Evolutionary conservation across 1,284 basidiomycete genomes (phyloP), one percentile per base, ranked within the genome.

Genomic region (Macrocystidia cucumis): DNA sequence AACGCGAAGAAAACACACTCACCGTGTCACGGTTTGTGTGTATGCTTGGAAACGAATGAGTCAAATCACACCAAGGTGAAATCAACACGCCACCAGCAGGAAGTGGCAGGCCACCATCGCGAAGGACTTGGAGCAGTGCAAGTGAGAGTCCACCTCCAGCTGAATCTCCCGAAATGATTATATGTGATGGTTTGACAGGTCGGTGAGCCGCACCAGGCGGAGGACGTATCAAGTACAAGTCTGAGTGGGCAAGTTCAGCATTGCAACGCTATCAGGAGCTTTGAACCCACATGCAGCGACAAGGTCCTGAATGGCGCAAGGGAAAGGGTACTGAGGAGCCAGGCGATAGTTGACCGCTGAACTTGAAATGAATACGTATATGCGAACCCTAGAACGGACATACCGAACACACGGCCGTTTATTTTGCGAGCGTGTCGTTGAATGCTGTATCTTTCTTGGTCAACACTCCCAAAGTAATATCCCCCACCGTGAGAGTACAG

Each of bases 311-410:
- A 98, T 62, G 0, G 86, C 91, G 48, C 95, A 98, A 0, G 95
- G 95, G 60, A 97, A 98, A 0, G 95, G 95, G 47, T 93, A 96
- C 59, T 96, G 91, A 0, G 92, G 92, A 8, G 92, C 80, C 26
- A 92, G 75, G 26, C 91, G 74, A 55, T 96, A 96, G 50, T 91
- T 90, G 43, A 95, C 75, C 25, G 91, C 90, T 79, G 58, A 29
- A 20, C 32, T 13, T n/a, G n/a, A n/a, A n/a, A n/a, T n/a, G n/a
- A n/a, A n/a, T n/a, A n/a, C n/a, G n/a, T n/a, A n/a, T n/a, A n/a
- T n/a, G n/a, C n/a, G n/a, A 23, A 19, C 17, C 17, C 22, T 22
- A 34, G 25, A n/a, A 29, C 21, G 9, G n/a, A 56, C 67, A 41
- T 44, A 84, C 82, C 73, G 48, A 95, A 88, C 8, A 88, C 84